A percentile compares a stretch with the other conserved stretches of the same genome.
Conservation (phyloP, 257 asterid genomes). For the Nicotiana sylvestris region DNA sequence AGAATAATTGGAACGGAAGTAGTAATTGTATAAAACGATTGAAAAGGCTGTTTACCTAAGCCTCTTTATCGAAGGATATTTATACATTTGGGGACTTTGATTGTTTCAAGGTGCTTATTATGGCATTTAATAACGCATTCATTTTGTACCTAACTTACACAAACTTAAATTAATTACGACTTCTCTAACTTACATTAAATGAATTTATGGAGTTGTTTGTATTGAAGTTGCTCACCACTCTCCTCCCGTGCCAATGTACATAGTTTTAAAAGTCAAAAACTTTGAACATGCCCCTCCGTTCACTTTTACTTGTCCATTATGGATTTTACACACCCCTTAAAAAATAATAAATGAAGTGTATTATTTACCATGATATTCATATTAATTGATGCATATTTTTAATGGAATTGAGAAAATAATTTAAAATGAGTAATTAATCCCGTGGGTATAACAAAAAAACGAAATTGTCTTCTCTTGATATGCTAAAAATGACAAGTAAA, state of each 20-base stretch:
- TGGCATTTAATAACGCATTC: conserved; percentile 43
- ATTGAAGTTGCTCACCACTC: conserved; percentile 7
- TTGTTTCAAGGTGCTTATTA: conserved; percentile 26
- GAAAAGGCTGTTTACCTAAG: conserved; percentile 18
- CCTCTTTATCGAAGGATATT: neutral
- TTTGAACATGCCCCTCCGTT: neutral
- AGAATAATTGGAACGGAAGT: neutral
- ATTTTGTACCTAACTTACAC: conserved; percentile 48
- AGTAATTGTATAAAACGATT: conserved; percentile 11
- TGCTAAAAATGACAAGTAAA: too few species aligned
- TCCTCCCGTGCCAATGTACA: neutral
- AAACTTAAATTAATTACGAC: conserved; percentile 22
- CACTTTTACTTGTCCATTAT: too few species aligned
- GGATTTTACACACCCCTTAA: too few species aligned
- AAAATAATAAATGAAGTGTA: too few species aligned
- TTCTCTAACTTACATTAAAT: conserved; percentile 8
- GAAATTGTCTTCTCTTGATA: too few species aligned
- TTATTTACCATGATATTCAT: too few species aligned
- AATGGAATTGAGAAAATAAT: too few species aligned
- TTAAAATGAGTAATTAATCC: too few species aligned
- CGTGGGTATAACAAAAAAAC: too few species aligned
- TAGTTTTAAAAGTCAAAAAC: neutral
- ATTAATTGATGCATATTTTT: too few species aligned
- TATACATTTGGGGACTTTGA: conserved; percentile 9
- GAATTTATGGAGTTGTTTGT: neutral